Base-by-base conservation (phyloP, 345 rosid species). In the Populus nigra region DNA sequence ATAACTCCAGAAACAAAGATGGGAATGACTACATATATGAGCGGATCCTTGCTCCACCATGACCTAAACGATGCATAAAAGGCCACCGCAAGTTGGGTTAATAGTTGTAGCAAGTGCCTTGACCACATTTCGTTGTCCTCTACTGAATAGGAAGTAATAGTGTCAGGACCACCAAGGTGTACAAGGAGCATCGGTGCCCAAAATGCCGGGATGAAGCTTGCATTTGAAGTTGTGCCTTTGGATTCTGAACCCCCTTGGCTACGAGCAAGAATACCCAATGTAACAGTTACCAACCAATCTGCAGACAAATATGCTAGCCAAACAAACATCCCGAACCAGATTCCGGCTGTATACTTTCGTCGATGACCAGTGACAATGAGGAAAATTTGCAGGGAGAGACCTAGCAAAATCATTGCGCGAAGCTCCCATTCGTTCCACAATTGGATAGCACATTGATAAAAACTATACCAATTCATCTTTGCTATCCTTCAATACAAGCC, bases 121-220 rank as follows among this genome's bases (percentile, higher is more conserved):
- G 12, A 12, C 5, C 80, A 76, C 29, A 81, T 65, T 36, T 77
- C 50, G 47, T 77, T 77, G 53, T 81, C 84, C 57, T 81, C 84
- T 2, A 77, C 74, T 8, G 84, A 53, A 25, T 77, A 81, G 35
- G 84, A 80, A 0, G 84, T 73, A 12, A 81, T 77, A 65, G 63
- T 68, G 62, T 81, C 80, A 6, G 84, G 80, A 31, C 75, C 72
- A 38, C 80, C 80, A 15, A 77, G 76, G 35, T 73, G 81, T 16
- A 81, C 50, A 25, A 81, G 73, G 39, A 81, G 78, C 49, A 81
- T 25, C 0, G 84, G 84, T 20, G 84, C 84, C 78, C 75, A 59
- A 70, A 77, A 25, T 5, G 71, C 65, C 22, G 61, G 61, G 22
- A 53, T 53, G 8, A 0, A 6, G 10, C 22, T 53, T 53, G 23